These are phyloP conservation scores for Lophium mytilinum DNA, from an alignment of 495 filamentous ascomycete species.

Conservation along the genomic window DNA sequence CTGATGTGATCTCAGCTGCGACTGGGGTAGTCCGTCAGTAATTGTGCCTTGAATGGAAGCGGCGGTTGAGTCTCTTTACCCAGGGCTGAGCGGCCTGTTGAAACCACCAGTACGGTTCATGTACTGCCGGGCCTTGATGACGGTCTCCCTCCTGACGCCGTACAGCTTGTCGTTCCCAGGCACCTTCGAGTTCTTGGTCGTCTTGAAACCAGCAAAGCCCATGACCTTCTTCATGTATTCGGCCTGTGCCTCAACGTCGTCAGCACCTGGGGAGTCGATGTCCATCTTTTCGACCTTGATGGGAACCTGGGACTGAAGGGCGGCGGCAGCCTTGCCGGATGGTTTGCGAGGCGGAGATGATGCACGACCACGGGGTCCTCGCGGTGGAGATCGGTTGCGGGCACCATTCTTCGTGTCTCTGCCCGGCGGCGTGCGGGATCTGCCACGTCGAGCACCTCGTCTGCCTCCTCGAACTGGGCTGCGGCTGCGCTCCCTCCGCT, in stretches of 20 bases:
- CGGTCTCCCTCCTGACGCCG: slow-evolving; percentile 85
- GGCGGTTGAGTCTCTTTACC: not conserved
- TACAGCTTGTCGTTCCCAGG: slow-evolving; percentile 76
- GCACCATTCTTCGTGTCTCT: not conserved
- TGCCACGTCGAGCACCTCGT: not conserved
- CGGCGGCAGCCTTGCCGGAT: not conserved
- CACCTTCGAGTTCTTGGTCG: slow-evolving; percentile 85
- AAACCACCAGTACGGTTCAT: slow-evolving; percentile 98
- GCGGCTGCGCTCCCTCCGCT: not conserved
- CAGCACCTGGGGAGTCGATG: slow-evolving; percentile 26
- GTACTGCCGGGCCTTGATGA: slow-evolving; percentile 92
- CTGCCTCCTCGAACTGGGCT: not conserved
- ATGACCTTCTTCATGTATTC: slow-evolving; percentile 68
- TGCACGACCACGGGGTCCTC: slow-evolving; percentile 5
- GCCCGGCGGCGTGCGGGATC: not conserved
- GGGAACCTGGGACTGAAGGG: not conserved
- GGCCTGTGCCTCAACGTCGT: slow-evolving; percentile 57
- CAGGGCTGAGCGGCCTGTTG: slow-evolving; percentile 64
- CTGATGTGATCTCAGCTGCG: too few relatives aligned
- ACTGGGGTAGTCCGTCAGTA: too few relatives aligned
- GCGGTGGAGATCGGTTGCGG: slow-evolving; percentile 12
- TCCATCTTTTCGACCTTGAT: slow-evolving; percentile 9
- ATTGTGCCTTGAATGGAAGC: too few relatives aligned
- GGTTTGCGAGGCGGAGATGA: not conserved
- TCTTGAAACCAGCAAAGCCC: slow-evolving; percentile 80